A percentile compares a stretch with the other conserved stretches of the same genome.
Evolutionary conservation across 257 asterid genomes (phyloP).

Genomic region (Plectranthus barbatus): DNA sequence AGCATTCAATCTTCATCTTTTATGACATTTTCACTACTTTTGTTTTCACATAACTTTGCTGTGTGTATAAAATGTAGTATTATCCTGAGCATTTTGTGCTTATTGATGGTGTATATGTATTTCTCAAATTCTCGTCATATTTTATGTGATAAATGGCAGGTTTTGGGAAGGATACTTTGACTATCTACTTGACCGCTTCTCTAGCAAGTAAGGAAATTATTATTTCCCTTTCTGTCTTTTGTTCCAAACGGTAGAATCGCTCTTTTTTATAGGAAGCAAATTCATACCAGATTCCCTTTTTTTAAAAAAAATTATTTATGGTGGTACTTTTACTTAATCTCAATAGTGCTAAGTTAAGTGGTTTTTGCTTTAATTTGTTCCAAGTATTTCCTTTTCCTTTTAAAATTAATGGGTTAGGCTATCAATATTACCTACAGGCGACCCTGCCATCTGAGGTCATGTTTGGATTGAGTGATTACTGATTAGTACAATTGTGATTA

Average conservation of each 20-base stretch:
- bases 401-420: background rate
- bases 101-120: background rate
- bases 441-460: too few relatives aligned
- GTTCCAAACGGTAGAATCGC: background rate
- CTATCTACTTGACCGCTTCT: constrained; percentile 18
- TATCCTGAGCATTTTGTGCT: background rate
- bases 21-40: background rate
- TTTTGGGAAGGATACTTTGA: constrained; percentile 26
- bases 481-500: background rate
- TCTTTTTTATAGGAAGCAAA: background rate
- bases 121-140: constrained; percentile 1
- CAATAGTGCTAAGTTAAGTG: too few relatives aligned
- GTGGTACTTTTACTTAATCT: background rate
- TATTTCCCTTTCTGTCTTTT: background rate
- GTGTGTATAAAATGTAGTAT: background rate
- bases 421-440: background rate
- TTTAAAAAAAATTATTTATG: background rate
- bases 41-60: constrained; percentile 1
- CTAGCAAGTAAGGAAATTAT: constrained; percentile 15
- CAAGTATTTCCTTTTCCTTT: too few relatives aligned
- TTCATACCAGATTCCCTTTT: background rate
- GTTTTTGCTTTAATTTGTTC: background rate
- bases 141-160: constrained; percentile 5
- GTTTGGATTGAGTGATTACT: too few relatives aligned
- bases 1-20: background rate